Evolutionary conservation across 2,329 filamentous ascomycete genomes (phyloP), one percentile per base, ranked within the genome.

Genomic region (Beauveria varroae): DNA sequence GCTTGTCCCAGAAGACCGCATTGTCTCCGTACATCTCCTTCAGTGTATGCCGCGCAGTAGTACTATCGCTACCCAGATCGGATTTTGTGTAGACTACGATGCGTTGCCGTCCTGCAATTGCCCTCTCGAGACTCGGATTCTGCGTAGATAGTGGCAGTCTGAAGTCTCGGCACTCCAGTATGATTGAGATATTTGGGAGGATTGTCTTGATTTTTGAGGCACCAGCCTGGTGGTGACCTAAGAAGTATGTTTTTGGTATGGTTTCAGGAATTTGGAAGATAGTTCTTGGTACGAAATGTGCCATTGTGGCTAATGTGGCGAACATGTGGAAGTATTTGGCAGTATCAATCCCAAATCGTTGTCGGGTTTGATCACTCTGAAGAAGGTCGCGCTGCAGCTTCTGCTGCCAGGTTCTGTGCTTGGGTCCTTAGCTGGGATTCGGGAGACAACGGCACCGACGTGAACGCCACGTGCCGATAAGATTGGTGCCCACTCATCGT

Each of bases 161-260:
- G 72, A 92, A 92, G 78, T 99, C 95, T 70, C 95, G 90, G 73
- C 93, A 97, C 78, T 99, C 95, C 70, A 99, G 85, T 59, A 99
- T 86, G 49, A 98, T 86, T 69, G 93, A 89, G 68, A 97, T 90
- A 64, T 86, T 86, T 30, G 87, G 86, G 54, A 99, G 83, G 71
- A 90, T 82, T 44, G 84, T 84, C 72, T 90, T 90, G 88, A 98
- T 96, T 72, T 90, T 88, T 53, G 83, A 79, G 37, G 96, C 80
- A 18, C 90, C 95, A 10, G 89, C 83, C 63, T 86, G 85, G 79
- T 99, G 95, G 76, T 99, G 95, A 64, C 95, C 95, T 52, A 98
- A 83, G 77, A 91, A 99, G 77, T 98, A 99, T 63, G 93, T 95
- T 66, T 91, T 87, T 44, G 90, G 88, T 64, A 98, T 87, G 57